A percentile compares a stretch with the other conserved stretches of the same genome.
These are phyloP conservation scores for Penicillium concentricum DNA, from an alignment of 2,329 filamentous ascomycete species.

Conservation along the genomic window DNA sequence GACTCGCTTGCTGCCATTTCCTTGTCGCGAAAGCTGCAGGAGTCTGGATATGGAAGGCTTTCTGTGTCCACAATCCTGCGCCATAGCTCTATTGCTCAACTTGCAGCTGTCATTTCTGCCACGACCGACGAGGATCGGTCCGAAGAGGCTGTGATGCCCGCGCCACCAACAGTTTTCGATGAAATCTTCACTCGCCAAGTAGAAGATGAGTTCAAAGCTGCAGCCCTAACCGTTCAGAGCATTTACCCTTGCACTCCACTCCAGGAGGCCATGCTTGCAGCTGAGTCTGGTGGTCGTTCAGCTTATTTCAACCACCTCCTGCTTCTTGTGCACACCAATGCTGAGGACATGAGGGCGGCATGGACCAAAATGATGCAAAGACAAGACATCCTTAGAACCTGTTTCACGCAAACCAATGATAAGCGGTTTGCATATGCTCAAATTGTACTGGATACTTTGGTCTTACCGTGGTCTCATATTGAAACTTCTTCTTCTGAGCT, in stretches of 20 bases:
- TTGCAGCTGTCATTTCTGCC: constrained; percentile 45
- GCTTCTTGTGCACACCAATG: constrained; percentile 57
- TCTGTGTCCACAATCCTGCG: constrained; percentile 70
- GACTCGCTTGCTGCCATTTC: constrained; percentile 81
- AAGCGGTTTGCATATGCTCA: constrained; percentile 67
- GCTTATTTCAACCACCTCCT: constrained; percentile 73
- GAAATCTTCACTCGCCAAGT: constrained; percentile 32
- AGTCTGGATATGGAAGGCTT: constrained; percentile 48
- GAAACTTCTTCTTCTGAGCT: constrained; percentile 39
- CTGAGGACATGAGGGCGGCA: constrained; percentile 52
- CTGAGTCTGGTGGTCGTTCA: constrained; percentile 45
- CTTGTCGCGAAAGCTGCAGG: constrained; percentile 59
- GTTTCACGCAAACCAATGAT: constrained; percentile 67
- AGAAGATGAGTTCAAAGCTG: constrained; percentile 30
- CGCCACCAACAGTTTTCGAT: constrained; percentile 19
- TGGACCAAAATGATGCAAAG: constrained; percentile 65
- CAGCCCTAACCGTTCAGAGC: constrained; percentile 46
- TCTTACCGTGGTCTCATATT: constrained; percentile 46
- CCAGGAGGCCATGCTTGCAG: constrained; percentile 82
- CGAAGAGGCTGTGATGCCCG: background rate
- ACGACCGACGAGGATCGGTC: constrained; percentile 1
- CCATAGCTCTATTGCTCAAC: constrained; percentile 62
- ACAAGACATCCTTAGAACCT: constrained; percentile 76
- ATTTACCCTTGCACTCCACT: constrained; percentile 81
- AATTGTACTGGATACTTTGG: constrained; percentile 58